Base-by-base conservation (phyloP, 1,284 basidiomycete species). In the Microbotryomycetes sp. region DNA sequence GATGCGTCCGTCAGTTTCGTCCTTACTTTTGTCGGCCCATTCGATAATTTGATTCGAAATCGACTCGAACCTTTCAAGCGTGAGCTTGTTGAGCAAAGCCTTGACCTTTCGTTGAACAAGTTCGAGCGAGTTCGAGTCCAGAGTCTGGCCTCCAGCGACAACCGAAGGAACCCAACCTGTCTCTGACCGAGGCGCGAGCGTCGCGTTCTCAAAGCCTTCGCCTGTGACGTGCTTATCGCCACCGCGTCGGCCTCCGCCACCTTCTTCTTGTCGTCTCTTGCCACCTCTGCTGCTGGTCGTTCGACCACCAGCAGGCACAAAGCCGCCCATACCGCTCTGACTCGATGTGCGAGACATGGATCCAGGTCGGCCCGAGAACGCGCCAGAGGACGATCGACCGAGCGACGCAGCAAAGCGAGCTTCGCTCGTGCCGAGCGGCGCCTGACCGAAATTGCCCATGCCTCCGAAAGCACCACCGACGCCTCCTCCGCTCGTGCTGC, bases 21-120 rank as follows among this genome's bases (percentile, higher is more conserved):
- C 82, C 77, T 87, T 85, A 6, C 89, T 91, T 79, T 85, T 91
- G 83, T 97, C 96, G 49, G 91, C 93, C 89, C 89, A 97, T 21
- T 82, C 79, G 67, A 97, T 87, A 73, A 97, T 91, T 77, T 96
- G 90, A 72, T 87, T 83, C 5, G 88, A 93, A 72, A 97, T 96
- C 6, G 88, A 87, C 70, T 94, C 91, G 80, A 97, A 97, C 74
- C 89, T 91, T 79, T 97, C 91, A 82, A 93, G 87, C 1, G 93
- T 94, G 53, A 97, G 84, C 80, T 94, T 97, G 83, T 97, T 97
- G 73, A 98, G 86, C 64, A 97, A 77, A 56, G 80, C 80, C 78
- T 91, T 93, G 79, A 97, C 92, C 79, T 96, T 97, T 62, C 91
- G 86, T 72, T 94, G 90, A 31, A 97, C 89, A 68, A 87, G 77